A percentile compares a stretch with the other conserved stretches of the same genome.
Evolutionary conservation across 169 alveolate genomes (phyloP).

Genomic region (Plasmodium gallinaceum): DNA sequence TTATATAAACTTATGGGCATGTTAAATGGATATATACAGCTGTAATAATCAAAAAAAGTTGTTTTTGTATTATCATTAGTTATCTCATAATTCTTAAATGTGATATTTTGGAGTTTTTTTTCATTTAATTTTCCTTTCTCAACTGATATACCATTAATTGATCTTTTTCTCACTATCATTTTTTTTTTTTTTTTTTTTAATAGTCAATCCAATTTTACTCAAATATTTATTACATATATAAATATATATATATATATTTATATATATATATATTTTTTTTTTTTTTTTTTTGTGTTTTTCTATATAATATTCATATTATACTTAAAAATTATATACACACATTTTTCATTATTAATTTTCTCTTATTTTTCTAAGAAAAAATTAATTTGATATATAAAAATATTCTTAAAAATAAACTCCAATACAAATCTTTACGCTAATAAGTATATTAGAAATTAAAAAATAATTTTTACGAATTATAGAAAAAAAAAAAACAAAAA

Average conservation of each 20-base stretch:
- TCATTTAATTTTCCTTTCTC: slow-evolving; percentile 34
- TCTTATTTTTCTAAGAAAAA: not conserved
- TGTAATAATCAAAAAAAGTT: slow-evolving; percentile 55
- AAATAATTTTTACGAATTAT: not conserved
- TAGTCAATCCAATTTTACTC: not conserved
- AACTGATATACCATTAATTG: slow-evolving; percentile 41
- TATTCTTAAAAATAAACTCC: too few species aligned
- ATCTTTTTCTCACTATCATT: slow-evolving; percentile 65
- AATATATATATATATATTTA: slow-evolving; percentile 11
- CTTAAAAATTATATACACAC: not conserved
- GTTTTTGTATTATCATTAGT: slow-evolving; percentile 18
- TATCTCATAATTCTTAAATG: slow-evolving; percentile 67
- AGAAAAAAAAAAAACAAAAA: too few species aligned
- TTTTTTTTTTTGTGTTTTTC: not conserved
- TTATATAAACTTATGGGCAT: slow-evolving; percentile 79
- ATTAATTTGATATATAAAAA: too few species aligned
- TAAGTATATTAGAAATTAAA: too few species aligned
- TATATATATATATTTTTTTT: slow-evolving; percentile 2
- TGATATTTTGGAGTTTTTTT: slow-evolving; percentile 69
- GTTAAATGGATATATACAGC: slow-evolving; percentile 68
- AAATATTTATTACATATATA: not conserved
- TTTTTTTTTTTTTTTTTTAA: not conserved
- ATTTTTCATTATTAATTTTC: not conserved
- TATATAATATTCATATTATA: slow-evolving; percentile 3
- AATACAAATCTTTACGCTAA: too few species aligned